Evolutionary conservation across 495 filamentous ascomycete species (phyloP).

Genomic region (Friedmanniomyces endolithicus): DNA sequence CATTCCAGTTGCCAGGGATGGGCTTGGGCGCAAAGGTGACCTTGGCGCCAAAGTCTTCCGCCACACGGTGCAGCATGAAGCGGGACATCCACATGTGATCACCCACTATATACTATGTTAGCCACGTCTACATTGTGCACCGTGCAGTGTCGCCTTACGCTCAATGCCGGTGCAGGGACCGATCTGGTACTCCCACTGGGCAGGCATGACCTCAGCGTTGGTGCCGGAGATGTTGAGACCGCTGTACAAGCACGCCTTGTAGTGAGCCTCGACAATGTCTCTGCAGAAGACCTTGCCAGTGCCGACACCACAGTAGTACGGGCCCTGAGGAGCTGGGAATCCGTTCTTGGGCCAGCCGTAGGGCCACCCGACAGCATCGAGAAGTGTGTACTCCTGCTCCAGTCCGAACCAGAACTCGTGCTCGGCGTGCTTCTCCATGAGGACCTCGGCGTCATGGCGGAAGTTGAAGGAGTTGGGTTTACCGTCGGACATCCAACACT

Average conservation of each 20-base stretch:
- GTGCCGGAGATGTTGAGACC: constrained; percentile 92
- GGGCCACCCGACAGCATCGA: constrained; percentile 74
- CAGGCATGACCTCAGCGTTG: constrained; percentile 98
- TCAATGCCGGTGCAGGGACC: constrained; percentile 87
- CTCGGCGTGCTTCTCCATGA: constrained; percentile 77
- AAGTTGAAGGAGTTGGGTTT: constrained; percentile 98
- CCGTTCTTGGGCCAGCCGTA: constrained; percentile 94
- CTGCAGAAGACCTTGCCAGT: constrained; percentile 95
- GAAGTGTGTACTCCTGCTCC: constrained; percentile 94
- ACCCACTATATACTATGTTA: constrained; percentile 42
- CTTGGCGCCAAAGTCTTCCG: constrained; percentile 93
- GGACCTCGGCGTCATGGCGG: constrained; percentile 74
- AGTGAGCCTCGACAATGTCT: constrained; percentile 97
- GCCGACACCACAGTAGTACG: constrained; percentile 98
- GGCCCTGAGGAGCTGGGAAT: constrained; percentile 92
- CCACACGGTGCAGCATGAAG: constrained; percentile 89
- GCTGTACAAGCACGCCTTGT: constrained; percentile 89
- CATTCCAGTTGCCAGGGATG: constrained; percentile 98
- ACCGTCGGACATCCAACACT: constrained; percentile 94
- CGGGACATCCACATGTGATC: constrained; percentile 97
- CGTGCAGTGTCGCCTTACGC: constrained; percentile 36
- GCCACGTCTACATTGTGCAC: constrained; percentile 27
- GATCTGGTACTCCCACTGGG: constrained; percentile 99
- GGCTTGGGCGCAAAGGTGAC: constrained; percentile 97
- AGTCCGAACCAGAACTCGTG: constrained; percentile 95